Evolutionary conservation across 2,329 filamentous ascomycete species (phyloP).

Genomic region (Polychaeton citri): DNA sequence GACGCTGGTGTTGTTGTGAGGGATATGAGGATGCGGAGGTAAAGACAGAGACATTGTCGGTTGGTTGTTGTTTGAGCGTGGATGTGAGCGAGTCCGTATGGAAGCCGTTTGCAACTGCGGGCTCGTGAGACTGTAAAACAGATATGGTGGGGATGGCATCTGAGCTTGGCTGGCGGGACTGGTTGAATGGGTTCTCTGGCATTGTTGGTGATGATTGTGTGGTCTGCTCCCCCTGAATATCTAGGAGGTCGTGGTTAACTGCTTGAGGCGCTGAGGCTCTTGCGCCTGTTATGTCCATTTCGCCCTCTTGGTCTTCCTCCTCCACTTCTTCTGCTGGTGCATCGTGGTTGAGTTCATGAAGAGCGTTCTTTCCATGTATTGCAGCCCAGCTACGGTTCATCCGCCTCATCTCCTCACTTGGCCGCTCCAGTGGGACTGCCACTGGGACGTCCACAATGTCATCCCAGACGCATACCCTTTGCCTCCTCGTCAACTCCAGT

Average conservation of each 20-base stretch:
- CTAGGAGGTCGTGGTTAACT: constrained; percentile 52
- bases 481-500: constrained; percentile 77
- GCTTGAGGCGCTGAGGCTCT: background rate
- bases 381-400: constrained; percentile 26
- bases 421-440: constrained; percentile 74
- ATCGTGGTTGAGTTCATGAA: constrained; percentile 5
- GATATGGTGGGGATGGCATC: constrained; percentile 20
- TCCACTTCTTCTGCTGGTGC: constrained; percentile 8
- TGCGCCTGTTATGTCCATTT: constrained; percentile 77
- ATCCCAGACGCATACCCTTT: constrained; percentile 94
- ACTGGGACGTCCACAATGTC: constrained; percentile 93
- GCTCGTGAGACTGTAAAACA: background rate
- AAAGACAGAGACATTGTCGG: background rate
- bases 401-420: constrained; percentile 71
- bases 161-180: constrained; percentile 31
- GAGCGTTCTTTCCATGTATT: constrained; percentile 5
- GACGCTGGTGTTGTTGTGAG: background rate
- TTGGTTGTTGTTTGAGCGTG: background rate
- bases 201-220: constrained; percentile 6
- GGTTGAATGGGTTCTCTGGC: constrained; percentile 33
- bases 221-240: constrained; percentile 32
- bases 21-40: background rate
- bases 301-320: constrained; percentile 49
- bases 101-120: background rate
- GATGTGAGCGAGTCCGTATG: background rate